Evolutionary conservation across 169 alveolate genomes (phyloP), one percentile per base, ranked within the genome.

Genomic region (Perkinsus olseni): DNA sequence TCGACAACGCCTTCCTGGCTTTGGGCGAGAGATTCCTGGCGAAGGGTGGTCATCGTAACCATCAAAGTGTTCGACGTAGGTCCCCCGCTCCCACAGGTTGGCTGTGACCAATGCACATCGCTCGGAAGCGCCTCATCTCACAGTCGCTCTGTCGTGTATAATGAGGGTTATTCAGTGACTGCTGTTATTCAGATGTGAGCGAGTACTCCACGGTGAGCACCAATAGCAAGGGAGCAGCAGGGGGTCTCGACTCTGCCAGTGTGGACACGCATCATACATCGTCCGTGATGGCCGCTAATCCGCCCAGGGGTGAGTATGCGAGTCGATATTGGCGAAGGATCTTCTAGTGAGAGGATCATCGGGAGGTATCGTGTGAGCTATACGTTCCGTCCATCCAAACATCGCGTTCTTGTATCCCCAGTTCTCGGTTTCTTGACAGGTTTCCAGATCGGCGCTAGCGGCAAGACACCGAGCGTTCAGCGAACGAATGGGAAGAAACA

Each of bases 1-100:
- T 94, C 51, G 93, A 91, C 21, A 93, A 92, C 39, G 94, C 93
- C 13, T 31, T 91, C 91, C 34, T 62, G 82, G 82, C 82, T 0
- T 28, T 62, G 28, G 82, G 82, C 0, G 82, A 62, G 82, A 62
- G 31, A 4, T 62, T 62, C 82, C 82, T 62, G 36, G 82, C 82
- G 1, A 62, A 62, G 28, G 82, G 82, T 28, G 82, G 36, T 24
- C 37, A 13, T 13, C 82, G 82, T 3, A 62, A 28, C 37, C 82
- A 62, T 24, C 82, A 62, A 24, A 62, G 82, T 24, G 82, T 62
- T 24, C 28, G 31, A 62, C 37, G 82, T 62, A 62, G 13, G 82
- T 40, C 11, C 31, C 34, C n/a, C n/a, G n/a, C n/a, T n/a, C n/a
- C n/a, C n/a, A n/a, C n/a, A n/a, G n/a, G n/a, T n/a, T n/a, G n/a